Base-by-base conservation (phyloP, 257 asterid genomes). In the Nemophila menziesii region DNA sequence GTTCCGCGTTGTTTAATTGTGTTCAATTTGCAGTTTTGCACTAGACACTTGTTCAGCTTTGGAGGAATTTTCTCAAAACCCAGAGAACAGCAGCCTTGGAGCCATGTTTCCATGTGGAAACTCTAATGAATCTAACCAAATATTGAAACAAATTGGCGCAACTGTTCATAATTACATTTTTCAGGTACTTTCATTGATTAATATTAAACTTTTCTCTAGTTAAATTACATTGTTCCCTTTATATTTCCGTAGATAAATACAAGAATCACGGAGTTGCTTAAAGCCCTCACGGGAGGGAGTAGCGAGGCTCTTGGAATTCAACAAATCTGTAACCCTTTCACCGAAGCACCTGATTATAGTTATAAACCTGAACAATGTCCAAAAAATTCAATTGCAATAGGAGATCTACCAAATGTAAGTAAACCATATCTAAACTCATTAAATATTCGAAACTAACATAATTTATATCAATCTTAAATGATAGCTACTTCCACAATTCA, bases 261-360 rank as follows among this genome's bases (percentile, higher is more conserved):
- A 2, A 77, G 63, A 57, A 44, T 70, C 23, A 21, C 58, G 8
- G 64, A 55, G 33, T 16, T 68, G 14, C 22, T 40, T 43, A 47
- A 56, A 56, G 64, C 58, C 10, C 20, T 68, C 18, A 54, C 29
- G 18, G 61, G 44, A 48, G 64, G 21, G 0, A 33, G 56, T 11
- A 66, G 42, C 7, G 57, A 56, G 16, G 20, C 5, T 13, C 14
- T 40, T 9, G 61, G 60, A 21, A 18, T 60, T 33, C 44, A 41
- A 6, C 57, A 61, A 55, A 33, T 77, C 27, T 77, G 80, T 24
- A 61, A 77, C 43, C 79, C 80, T 48, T 77, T 73, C 42, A 45
- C 74, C 2, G 54, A 51, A 43, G 69, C 80, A 48, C 82, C 82
- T 37, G 36, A 67, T 51, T 70, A 67, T 58, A 55, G 58, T 44